A percentile compares a stretch with the other conserved stretches of the same genome.
Conservation (phyloP, 179 eudicot genomes). For the Actinidia arguta region DNA sequence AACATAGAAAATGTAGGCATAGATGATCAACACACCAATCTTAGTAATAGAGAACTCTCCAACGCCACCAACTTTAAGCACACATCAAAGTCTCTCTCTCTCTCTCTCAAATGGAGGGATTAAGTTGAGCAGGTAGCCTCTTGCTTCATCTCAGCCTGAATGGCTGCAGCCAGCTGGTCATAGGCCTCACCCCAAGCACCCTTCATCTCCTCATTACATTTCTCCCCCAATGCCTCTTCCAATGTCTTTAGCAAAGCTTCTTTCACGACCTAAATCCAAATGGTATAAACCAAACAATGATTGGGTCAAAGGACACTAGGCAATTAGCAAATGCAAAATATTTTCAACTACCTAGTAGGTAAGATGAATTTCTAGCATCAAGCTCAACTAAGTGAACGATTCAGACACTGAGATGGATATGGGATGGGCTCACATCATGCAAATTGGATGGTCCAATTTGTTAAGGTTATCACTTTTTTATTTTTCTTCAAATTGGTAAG, state of each 20-base stretch:
- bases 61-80: neutral
- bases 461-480: too few relatives aligned
- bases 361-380: too few relatives aligned
- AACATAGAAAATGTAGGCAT: too few relatives aligned
- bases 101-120: neutral
- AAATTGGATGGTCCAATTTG: too few relatives aligned
- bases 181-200: conserved; percentile 65
- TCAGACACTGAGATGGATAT: too few relatives aligned
- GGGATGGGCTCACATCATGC: too few relatives aligned
- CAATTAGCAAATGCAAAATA: too few relatives aligned
- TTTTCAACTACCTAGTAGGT: too few relatives aligned
- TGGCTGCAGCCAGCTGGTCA: conserved; percentile 64
- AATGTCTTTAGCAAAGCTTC: conserved; percentile 60
- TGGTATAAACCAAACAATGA: neutral
- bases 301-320: too few relatives aligned
- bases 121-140: neutral
- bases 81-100: conserved; percentile 6
- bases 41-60: neutral
- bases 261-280: conserved; percentile 57
- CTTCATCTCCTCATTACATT: conserved; percentile 60
- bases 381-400: too few relatives aligned
- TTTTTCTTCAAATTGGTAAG: too few relatives aligned
- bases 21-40: neutral
- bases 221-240: conserved; percentile 58
- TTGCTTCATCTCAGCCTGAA: conserved; percentile 60